Conservation (phyloP, 73 alveolate genomes). For the Blepharisma stoltei region DNA sequence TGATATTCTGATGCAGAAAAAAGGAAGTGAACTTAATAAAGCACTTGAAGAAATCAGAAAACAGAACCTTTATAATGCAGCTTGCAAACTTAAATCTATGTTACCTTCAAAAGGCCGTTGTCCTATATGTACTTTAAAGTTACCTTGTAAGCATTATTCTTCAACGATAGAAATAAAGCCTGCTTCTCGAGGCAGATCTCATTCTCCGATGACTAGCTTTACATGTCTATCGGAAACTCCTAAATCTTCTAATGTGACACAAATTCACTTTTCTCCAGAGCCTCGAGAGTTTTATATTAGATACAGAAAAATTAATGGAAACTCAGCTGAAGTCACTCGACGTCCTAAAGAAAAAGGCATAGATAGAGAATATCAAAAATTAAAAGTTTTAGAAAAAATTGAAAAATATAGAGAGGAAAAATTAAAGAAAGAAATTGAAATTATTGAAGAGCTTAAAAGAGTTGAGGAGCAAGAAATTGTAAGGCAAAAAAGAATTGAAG, state of each 20-base stretch:
- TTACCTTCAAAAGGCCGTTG: slow-evolving; percentile 11
- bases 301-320: not conserved
- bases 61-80: not conserved
- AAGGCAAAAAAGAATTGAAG: not conserved
- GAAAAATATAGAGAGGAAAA: slow-evolving; percentile 29
- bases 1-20: not conserved
- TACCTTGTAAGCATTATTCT: slow-evolving; percentile 21
- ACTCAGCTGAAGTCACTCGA: not conserved
- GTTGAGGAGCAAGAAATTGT: not conserved
- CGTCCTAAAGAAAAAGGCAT: not conserved
- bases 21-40: slow-evolving; percentile 5
- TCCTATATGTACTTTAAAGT: not conserved
- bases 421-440: slow-evolving; percentile 14
- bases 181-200: not conserved
- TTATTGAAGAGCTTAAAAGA: not conserved
- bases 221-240: slow-evolving; percentile 2
- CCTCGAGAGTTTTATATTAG: not conserved
- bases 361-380: not conserved
- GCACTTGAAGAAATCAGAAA: slow-evolving; percentile 22
- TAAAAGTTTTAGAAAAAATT: slow-evolving; percentile 22
- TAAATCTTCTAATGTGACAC: not conserved
- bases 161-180: not conserved
- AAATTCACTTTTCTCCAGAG: not conserved
- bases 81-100: not conserved
- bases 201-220: not conserved